Evolutionary conservation across 2,329 filamentous ascomycete species (phyloP), one percentile per base, ranked within the genome.

Genomic region (Sarocladium strictum): DNA sequence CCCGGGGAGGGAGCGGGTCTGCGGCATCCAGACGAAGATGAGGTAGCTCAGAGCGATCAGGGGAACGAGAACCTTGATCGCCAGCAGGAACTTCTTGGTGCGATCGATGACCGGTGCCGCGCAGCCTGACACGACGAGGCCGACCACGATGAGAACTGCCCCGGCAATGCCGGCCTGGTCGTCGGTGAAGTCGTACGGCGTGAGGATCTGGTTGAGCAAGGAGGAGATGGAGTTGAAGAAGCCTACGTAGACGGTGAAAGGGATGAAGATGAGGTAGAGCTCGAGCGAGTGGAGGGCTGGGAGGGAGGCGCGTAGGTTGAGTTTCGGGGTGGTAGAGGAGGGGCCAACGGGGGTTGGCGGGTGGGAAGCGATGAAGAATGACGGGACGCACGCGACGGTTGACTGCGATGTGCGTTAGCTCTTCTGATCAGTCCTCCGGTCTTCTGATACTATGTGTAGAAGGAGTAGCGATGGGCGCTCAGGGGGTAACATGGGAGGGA

Each of bases 171-270:
- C 94, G 21, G 93, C 89, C 55, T 96, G 80, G 59, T 87, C 86
- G 67, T 96, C 87, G 56, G 75, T 80, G 78, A 90, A 96, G 63
- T 84, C 88, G 72, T 97, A 93, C 0, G 94, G 94, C 37, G 82
- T 76, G 59, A 97, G 81, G 66, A 97, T 89, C 67, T 97, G 93
- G 73, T 93, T 96, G 10, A 97, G 78, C 1, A 97, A 81, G 1
- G 88, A 88, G 51, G 91, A 95, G 60, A 92, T 76, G 61, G 87
- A 87, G 77, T 97, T 97, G 84, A 99, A 99, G 74, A 94, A 86
- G 63, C 88, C 91, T 58, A 96, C 89, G 69, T 91, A 96, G 63
- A 92, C 71, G 59, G 81, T 74, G 72, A 93, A 97, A n/a, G 92
- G 86, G 57, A 92, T 63, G 58, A 92, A 75, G 60, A 97, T 72